A percentile compares a stretch with the other conserved stretches of the same genome.
phyloP scores from a whole-genome alignment of 2,329 filamentous ascomycete species.

The Penicillium thymicola region DNA sequence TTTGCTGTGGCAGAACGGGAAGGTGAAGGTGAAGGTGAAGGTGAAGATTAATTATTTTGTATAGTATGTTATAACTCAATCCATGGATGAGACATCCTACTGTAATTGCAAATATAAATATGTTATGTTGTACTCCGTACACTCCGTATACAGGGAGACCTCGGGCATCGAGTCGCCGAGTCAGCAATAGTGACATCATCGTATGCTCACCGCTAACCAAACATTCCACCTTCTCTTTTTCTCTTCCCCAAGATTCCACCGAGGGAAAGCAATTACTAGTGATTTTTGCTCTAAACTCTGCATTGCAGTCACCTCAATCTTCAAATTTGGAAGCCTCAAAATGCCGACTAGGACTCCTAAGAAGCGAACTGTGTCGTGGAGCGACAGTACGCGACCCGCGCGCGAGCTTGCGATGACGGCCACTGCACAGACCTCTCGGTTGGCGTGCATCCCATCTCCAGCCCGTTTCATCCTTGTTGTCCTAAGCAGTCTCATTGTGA shows the following conservation, averaged over 20 bases:
- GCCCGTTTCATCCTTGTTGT: conserved; percentile 48
- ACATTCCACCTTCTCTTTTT: conserved; percentile 4
- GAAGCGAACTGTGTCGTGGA: conserved; percentile 23
- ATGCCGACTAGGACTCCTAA: conserved; percentile 17
- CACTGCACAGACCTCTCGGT: conserved; percentile 13
- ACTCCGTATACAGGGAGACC: too few species aligned
- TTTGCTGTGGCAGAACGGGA: conserved; percentile 44
- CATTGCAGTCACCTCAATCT: background rate
- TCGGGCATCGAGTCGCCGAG: too few species aligned
- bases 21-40: conserved; percentile 25
- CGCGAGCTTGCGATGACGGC: conserved; percentile 15
- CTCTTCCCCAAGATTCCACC: background rate
- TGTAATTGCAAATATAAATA: background rate
- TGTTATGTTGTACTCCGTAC: too few species aligned
- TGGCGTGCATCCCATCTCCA: conserved; percentile 30
- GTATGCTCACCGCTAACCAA: conserved; percentile 27
- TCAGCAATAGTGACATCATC: conserved; percentile 34
- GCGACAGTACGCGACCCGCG: conserved; percentile 3
- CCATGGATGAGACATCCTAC: background rate
- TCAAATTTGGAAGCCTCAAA: background rate
- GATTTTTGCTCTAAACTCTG: background rate
- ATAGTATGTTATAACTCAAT: background rate
- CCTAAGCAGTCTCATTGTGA: conserved; percentile 59
- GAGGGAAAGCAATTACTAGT: background rate
- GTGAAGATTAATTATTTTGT: conserved; percentile 25